Evolutionary conservation across 192 early-diverging fungal genomes (phyloP), one percentile per base, ranked within the genome.

Genomic region (Umbelopsis vinacea): DNA sequence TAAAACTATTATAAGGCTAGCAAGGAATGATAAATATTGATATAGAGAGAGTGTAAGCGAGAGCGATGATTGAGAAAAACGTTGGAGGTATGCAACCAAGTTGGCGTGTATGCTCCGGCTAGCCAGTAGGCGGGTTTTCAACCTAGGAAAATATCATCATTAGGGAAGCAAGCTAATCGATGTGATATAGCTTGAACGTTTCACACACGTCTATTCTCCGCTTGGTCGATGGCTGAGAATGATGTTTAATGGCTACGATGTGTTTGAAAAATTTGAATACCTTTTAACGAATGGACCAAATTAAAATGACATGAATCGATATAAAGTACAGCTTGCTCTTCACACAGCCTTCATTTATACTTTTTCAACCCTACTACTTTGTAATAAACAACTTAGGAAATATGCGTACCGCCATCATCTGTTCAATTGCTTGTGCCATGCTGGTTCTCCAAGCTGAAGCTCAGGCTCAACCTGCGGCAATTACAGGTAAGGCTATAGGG

Each of bases 251-350:
- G 48, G n/a, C 48, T 1, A 21, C 29, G 29, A 3, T 29, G 48
- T 15, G 9, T 15, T n/a, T 50, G n/a, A 50, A n/a, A 50, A n/a
- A 15, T 50, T 63, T 37, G 57, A 63, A 19, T 63, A n/a, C 57
- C 26, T 37, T 63, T 63, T 63, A 63, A 63, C n/a, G 57, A 35
- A 63, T 63, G 57, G 57, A 37, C 33, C 29, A 63, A 63, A 63
- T 63, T 33, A 37, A 63, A 63, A 63, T 63, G 29, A 35, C 19
- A 17, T 63, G 26, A 10, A 26, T 63, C 12, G 33, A 54, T 63
- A 63, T 63, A 63, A 63, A 63, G 57, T 35, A 14, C 8, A 29
- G 29, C 24, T 17, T 37, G 48, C 19, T 50, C n/a, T 10, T 50
- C n/a, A n/a, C 48, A 21, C 48, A 43, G 40, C 11, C 6, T 6